These are phyloP conservation scores for Solanum medicagineum DNA, from an alignment of 257 asterid genomes.

Conservation along the genomic window DNA sequence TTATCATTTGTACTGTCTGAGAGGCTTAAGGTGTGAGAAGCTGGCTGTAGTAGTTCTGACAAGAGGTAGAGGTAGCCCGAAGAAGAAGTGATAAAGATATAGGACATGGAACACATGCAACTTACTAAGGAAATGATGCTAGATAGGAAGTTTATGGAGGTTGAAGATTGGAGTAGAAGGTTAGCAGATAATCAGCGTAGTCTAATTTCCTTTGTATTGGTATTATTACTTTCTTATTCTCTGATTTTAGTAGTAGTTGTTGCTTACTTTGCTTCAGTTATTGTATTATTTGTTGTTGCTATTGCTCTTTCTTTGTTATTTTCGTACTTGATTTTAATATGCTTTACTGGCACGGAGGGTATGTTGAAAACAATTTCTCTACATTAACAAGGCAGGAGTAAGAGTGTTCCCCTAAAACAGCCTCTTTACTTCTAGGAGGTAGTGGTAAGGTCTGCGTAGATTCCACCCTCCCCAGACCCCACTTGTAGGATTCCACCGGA, in stretches of 20 bases:
- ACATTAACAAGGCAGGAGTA: too few relatives aligned
- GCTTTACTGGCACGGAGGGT: too few relatives aligned
- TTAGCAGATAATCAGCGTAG: background rate
- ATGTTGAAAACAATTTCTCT: too few relatives aligned
- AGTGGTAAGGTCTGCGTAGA: too few relatives aligned
- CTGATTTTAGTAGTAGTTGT: background rate
- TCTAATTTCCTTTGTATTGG: background rate
- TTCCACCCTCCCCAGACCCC: too few relatives aligned
- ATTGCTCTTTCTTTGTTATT: background rate
- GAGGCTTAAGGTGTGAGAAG: background rate
- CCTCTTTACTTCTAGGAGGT: too few relatives aligned
- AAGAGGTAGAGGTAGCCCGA: background rate
- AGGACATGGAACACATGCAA: background rate
- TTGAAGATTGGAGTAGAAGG: background rate
- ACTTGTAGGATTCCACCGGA: too few relatives aligned
- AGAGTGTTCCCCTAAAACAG: too few relatives aligned
- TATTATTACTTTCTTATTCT: background rate
- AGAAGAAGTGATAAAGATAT: background rate
- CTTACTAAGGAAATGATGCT: background rate
- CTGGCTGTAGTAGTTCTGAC: background rate
- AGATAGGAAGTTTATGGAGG: background rate
- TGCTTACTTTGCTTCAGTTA: background rate
- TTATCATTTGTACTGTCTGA: background rate
- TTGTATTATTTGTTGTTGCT: background rate
- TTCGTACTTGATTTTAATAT: background rate